phyloP scores from a whole-genome alignment of 2,329 filamentous ascomycete species.

The Hypoxylon sp. region DNA sequence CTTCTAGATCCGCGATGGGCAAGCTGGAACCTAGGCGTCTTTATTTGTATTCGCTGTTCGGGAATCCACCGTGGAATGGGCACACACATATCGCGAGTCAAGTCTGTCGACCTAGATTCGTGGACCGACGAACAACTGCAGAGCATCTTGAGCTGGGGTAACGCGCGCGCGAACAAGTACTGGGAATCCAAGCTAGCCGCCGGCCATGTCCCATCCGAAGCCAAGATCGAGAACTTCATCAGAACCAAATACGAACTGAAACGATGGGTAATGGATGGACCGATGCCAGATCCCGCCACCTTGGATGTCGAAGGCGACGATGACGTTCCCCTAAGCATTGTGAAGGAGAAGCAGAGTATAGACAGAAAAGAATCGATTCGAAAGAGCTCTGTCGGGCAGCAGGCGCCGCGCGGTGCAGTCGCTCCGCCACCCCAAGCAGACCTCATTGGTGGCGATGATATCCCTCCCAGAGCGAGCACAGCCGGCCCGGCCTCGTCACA shows the following conservation, averaged over 20 bases:
- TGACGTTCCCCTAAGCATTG: constrained; percentile 76
- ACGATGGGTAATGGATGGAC: constrained; percentile 99
- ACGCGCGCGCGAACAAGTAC: constrained; percentile 96
- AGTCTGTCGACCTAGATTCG: constrained; percentile 96
- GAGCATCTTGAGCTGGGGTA: constrained; percentile 95
- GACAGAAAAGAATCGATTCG: constrained; percentile 72
- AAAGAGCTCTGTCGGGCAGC: constrained; percentile 69
- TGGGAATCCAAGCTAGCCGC: constrained; percentile 96
- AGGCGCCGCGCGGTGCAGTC: constrained; percentile 53
- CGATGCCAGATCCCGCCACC: constrained; percentile 91
- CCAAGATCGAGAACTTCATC: constrained; percentile 99
- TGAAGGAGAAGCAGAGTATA: constrained; percentile 76
- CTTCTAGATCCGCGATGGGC: constrained; percentile 93
- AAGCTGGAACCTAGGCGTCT: constrained; percentile 98
- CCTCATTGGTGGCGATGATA: constrained; percentile 83
- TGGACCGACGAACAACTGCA: constrained; percentile 99
- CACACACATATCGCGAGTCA: constrained; percentile 97
- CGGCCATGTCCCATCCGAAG: constrained; percentile 93
- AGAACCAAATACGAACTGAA: constrained; percentile 99
- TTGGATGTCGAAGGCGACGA: constrained; percentile 89
- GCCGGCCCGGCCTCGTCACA: constrained; percentile 74
- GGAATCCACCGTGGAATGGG: constrained; percentile 99
- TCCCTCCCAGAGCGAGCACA: constrained; percentile 80
- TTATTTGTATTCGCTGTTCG: constrained; percentile 97
- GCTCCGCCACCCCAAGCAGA: constrained; percentile 73